Percentiles rank a stretch among this genome's conserved stretches.
Evolutionary conservation across 306 rosid species (phyloP).

Genomic region (Quercus berberidifolia): DNA sequence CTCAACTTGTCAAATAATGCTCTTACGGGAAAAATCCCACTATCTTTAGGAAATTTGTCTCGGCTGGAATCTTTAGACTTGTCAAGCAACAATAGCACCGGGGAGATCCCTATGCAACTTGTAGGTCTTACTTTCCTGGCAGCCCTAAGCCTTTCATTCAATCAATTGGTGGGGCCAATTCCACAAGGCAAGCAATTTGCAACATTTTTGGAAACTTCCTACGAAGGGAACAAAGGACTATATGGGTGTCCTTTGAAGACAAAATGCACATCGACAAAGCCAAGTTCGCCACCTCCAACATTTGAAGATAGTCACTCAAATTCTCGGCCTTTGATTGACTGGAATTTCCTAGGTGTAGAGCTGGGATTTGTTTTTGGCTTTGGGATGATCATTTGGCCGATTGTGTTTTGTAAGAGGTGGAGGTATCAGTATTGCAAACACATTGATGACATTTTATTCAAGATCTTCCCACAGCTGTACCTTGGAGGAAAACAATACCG

Average conservation of each 20-base stretch:
- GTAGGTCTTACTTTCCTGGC: too few relatives aligned
- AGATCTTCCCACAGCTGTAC: too few relatives aligned
- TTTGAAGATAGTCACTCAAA: not conserved
- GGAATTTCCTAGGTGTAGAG: not conserved
- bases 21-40: too few relatives aligned
- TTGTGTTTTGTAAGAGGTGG: not conserved
- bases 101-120: too few relatives aligned
- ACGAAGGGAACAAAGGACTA: not conserved
- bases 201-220: slow-evolving; percentile 10
- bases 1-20: too few relatives aligned
- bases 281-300: not conserved
- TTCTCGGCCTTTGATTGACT: not conserved
- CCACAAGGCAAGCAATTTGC: not conserved
- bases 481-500: not conserved
- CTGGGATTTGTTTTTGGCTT: slow-evolving; percentile 1
- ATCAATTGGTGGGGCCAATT: too few relatives aligned
- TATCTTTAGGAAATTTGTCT: too few relatives aligned
- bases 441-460: not conserved
- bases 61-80: too few relatives aligned
- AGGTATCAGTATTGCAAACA: not conserved
- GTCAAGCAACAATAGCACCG: too few relatives aligned
- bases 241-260: slow-evolving; percentile 5
- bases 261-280: not conserved
- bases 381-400: not conserved
- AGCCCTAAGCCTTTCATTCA: too few relatives aligned